Percentiles rank a stretch among this genome's conserved stretches.
These are phyloP conservation scores for Vanderwaltozyma verrucispora DNA, from an alignment of 805 yeast species.

Conservation along the genomic window DNA sequence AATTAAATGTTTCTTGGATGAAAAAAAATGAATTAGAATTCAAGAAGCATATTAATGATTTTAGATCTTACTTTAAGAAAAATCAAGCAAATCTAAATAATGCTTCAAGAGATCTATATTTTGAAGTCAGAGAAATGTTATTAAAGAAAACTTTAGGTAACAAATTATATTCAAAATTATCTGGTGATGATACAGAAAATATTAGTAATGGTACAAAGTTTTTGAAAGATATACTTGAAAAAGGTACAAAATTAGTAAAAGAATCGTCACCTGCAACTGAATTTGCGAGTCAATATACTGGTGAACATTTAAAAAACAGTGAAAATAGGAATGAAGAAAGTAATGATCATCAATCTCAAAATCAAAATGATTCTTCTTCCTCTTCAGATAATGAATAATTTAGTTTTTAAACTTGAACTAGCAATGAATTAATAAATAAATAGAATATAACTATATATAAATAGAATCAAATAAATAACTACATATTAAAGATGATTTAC, in stretches of 20 bases:
- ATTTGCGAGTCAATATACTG: constrained; percentile 23
- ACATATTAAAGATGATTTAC: too few relatives aligned
- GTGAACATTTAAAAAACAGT: constrained; percentile 4
- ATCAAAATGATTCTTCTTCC: background rate
- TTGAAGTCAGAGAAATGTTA: constrained; percentile 70
- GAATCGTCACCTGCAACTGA: constrained; percentile 27
- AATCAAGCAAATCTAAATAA: constrained; percentile 58
- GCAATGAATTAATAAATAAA: too few relatives aligned
- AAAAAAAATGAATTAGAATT: constrained; percentile 94
- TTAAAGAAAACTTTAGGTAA: constrained; percentile 27
- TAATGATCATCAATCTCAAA: background rate
- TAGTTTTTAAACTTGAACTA: too few relatives aligned
- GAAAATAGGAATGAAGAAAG: constrained; percentile 1
- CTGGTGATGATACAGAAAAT: constrained; percentile 26
- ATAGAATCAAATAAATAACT: too few relatives aligned
- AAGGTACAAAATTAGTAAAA: constrained; percentile 11
- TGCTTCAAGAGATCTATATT: constrained; percentile 72
- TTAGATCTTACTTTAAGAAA: constrained; percentile 75
- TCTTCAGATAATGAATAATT: too few relatives aligned
- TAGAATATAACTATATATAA: too few relatives aligned
- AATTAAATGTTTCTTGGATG: constrained; percentile 92
- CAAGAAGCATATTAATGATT: constrained; percentile 80
- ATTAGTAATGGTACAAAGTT: constrained; percentile 1
- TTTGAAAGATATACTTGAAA: constrained; percentile 5
- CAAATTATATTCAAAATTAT: constrained; percentile 22